phyloP scores from a whole-genome alignment of 1,284 basidiomycete species.

The Moniliella sp. region DNA sequence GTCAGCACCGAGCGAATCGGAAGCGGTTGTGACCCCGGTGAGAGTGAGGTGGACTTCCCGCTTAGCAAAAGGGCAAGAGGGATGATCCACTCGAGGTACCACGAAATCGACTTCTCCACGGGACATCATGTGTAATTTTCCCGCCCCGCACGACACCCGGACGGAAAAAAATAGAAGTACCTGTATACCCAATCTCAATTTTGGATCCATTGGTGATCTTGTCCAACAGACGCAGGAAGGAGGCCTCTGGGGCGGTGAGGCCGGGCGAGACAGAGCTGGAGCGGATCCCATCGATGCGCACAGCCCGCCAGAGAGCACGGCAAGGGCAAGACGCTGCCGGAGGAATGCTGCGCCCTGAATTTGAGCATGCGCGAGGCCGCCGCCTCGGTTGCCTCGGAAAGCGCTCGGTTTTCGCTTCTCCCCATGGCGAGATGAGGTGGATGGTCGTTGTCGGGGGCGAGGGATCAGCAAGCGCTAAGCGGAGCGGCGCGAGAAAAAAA shows the following conservation, averaged over 20 bases:
- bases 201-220: conserved; percentile 81
- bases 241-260: conserved; percentile 79
- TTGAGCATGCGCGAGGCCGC: conserved; percentile 29
- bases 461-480: too few species aligned
- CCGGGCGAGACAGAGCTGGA: conserved; percentile 68
- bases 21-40: conserved; percentile 58
- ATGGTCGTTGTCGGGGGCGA: too few species aligned
- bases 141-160: conserved; percentile 82
- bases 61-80: conserved; percentile 86
- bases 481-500: too few species aligned
- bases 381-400: too few species aligned
- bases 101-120: conserved; percentile 63
- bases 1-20: conserved; percentile 48
- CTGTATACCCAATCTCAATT: conserved; percentile 83
- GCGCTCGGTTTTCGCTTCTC: too few species aligned
- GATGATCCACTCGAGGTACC: conserved; percentile 74
- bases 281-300: conserved; percentile 71
- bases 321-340: conserved; percentile 63
- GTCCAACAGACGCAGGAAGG: conserved; percentile 66
- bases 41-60: conserved; percentile 60
- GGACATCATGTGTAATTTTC: conserved; percentile 64
- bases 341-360: conserved; percentile 61
- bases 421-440: too few species aligned
- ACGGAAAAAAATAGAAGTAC: conserved; percentile 45
- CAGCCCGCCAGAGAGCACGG: conserved; percentile 66